Evolutionary conservation across 306 rosid genomes (phyloP), one percentile per base, ranked within the genome.

Genomic region (Prunus davidiana): DNA sequence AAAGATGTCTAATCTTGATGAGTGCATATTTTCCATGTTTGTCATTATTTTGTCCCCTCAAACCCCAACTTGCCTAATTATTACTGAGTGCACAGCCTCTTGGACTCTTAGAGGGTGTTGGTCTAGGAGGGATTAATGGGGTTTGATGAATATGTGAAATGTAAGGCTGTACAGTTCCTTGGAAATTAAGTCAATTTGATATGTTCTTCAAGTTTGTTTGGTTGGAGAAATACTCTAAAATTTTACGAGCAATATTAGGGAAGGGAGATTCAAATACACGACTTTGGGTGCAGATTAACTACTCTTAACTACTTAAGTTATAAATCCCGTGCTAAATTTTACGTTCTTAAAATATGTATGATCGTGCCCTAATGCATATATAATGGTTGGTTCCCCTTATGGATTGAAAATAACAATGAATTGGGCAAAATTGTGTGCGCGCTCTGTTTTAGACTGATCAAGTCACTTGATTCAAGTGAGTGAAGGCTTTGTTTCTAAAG

Each of bases 41-140:
- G 52, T 34, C 32, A 78, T 78, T 19, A 51, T 78, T 16, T 5
- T 69, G 63, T 78, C 50, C 58, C 58, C 64, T 62, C 65, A 71
- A 38, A 65, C 14, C 25, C 73, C 79, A 38, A 52, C 65, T 54
- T 55, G 66, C 69, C 47, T 24, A 73, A 45, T n/a, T 72, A 43
- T 69, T 27, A 15, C 18, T 38, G 65, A 72, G 52, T 56, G n/a
- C 61, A 38, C 63, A 30, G 20, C 11, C 19, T 4, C 5, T 18
- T 34, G 11, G 47, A 41, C 34, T 55, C 76, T 41, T 50, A 16
- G 12, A 22, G 58, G 43, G 55, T 71, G 14, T 49, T 27, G 46
- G 27, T 15, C 25, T 68, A 8, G 70, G 14, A 25, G 52, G 70
- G 24, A 49, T 27, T 7, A 22, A 45, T 13, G 18, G 20, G 6